Conservation (phyloP, 1,284 basidiomycete species). For the Hortiboletus rubellus region DNA sequence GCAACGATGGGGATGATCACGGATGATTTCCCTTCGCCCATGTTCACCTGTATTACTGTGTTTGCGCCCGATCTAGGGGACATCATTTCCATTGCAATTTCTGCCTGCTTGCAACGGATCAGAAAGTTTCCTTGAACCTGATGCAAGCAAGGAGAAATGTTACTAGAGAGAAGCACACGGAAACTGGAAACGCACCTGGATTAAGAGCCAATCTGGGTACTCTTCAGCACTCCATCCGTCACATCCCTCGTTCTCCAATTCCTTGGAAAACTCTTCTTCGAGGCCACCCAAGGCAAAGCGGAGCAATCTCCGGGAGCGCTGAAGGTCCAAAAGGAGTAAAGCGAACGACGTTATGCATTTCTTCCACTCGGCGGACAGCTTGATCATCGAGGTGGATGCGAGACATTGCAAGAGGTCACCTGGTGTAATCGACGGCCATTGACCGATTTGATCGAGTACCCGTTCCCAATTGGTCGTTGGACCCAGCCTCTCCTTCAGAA, state of each 20-base stretch:
- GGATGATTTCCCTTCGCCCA: conserved; percentile 3
- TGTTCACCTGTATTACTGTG: background rate
- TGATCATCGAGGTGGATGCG: conserved; percentile 8
- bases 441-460: background rate
- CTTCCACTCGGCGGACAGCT: conserved; percentile 27
- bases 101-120: conserved; percentile 40
- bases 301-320: conserved; percentile 22
- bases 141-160: background rate
- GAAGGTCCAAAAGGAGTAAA: conserved; percentile 29
- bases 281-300: background rate
- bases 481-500: background rate
- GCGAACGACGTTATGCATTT: conserved; percentile 28
- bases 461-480: background rate
- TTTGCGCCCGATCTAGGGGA: conserved; percentile 29
- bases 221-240: conserved; percentile 15
- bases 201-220: conserved; percentile 44
- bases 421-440: conserved; percentile 28
- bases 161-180: background rate
- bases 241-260: conserved; percentile 19
- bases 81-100: conserved; percentile 48
- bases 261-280: background rate
- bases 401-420: conserved; percentile 27
- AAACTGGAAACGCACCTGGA: conserved; percentile 36
- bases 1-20: conserved; percentile 49
- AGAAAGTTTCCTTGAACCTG: conserved; percentile 46